Conservation (phyloP, 208 protist species). For the Pavlovales sp. region DNA sequence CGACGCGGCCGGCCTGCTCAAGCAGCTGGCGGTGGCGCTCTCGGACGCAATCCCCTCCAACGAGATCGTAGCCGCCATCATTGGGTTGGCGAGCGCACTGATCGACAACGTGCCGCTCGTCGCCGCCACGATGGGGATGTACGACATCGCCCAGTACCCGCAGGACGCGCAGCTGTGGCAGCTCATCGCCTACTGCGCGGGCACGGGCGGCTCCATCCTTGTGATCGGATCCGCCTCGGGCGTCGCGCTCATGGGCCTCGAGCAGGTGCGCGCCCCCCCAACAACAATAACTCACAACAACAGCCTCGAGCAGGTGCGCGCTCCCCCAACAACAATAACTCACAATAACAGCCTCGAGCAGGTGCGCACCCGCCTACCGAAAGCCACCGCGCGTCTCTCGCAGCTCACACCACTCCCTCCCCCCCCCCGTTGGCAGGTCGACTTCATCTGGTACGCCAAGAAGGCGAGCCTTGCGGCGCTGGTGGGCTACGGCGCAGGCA, state of each 20-base stretch:
- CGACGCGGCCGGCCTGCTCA: neutral
- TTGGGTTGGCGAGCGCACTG: neutral
- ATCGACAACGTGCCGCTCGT: slow-evolving; percentile 3
- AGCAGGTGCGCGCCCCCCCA: neutral
- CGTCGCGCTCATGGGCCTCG: neutral
- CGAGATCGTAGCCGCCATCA: neutral
- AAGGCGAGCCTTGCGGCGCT: neutral
- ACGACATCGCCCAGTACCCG: neutral
- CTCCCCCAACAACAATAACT: too few relatives aligned
- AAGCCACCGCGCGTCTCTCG: too few relatives aligned
- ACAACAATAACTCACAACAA: too few relatives aligned
- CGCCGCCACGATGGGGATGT: neutral
- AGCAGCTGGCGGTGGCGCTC: neutral
- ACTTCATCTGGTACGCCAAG: neutral
- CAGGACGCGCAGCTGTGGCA: neutral
- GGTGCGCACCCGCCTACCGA: neutral
- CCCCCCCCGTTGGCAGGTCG: neutral
- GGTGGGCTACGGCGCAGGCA: neutral
- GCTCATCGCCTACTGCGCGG: neutral
- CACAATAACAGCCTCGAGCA: neutral
- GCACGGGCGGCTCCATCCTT: neutral
- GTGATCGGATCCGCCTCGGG: neutral
- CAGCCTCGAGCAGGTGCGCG: neutral
- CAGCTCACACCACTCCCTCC: too few relatives aligned
- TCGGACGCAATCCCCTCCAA: neutral